phyloP scores from a whole-genome alignment of 192 early-diverging fungal genomes.

The Kappamyces sp. region DNA sequence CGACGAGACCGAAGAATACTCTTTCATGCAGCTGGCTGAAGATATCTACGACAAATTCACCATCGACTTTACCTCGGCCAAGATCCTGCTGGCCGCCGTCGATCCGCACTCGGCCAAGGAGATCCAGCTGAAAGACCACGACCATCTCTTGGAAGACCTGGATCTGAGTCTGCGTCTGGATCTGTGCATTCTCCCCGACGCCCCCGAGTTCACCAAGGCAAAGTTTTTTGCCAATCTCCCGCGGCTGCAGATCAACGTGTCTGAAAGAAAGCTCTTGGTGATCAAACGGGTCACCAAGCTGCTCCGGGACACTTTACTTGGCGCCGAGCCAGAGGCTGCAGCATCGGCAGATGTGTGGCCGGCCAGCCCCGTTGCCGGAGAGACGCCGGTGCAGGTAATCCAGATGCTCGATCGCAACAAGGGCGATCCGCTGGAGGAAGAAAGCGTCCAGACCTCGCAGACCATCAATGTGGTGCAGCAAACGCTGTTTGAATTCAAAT shows the following conservation, averaged over 20 bases:
- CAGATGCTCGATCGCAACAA: not conserved
- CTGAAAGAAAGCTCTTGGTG: conserved; percentile 87
- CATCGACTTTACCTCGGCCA: conserved; percentile 70
- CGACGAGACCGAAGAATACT: conserved; percentile 54
- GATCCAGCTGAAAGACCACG: conserved; percentile 43
- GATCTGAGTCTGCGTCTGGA: conserved; percentile 76
- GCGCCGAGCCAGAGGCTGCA: conserved; percentile 9
- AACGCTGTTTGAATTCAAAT: not conserved
- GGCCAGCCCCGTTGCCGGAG: not conserved
- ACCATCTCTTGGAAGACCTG: conserved; percentile 85
- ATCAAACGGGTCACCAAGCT: conserved; percentile 77
- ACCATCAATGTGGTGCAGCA: not conserved
- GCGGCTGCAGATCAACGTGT: conserved; percentile 79
- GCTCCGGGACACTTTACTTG: conserved; percentile 27
- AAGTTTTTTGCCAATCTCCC: conserved; percentile 76
- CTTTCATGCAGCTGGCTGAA: conserved; percentile 64
- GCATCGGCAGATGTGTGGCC: conserved; percentile 2
- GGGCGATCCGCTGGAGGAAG: not conserved
- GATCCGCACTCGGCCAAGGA: conserved; percentile 60
- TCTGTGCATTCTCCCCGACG: conserved; percentile 76
- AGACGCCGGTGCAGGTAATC: not conserved
- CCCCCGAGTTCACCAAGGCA: conserved; percentile 66
- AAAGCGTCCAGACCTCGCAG: not conserved
- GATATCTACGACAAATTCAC: conserved; percentile 91
- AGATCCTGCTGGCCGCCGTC: conserved; percentile 55